Evolutionary conservation across 1,139 yeast genomes (phyloP).

Genomic region (Scheffersomyces illinoinensis): DNA sequence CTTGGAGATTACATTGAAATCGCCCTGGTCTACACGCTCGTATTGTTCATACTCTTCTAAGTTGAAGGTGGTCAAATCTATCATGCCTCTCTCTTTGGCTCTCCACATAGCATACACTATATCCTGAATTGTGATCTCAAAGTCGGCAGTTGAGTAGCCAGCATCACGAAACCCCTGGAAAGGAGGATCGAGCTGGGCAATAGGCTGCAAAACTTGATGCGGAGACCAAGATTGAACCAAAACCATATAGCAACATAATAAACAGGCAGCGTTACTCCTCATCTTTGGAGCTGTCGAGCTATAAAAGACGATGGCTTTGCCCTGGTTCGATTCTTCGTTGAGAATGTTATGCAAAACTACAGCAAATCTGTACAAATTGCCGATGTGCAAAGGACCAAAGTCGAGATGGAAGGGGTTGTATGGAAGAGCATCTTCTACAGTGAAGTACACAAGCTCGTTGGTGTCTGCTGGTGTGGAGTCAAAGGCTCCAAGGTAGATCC

Average conservation of each 20-base stretch:
- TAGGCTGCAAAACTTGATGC: slow-evolving; percentile 93
- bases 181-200: slow-evolving; percentile 90
- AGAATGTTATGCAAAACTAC: slow-evolving; percentile 88
- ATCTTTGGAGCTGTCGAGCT: slow-evolving; percentile 79
- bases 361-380: slow-evolving; percentile 91
- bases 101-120: slow-evolving; percentile 96
- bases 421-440: slow-evolving; percentile 88
- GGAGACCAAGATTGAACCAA: slow-evolving; percentile 98
- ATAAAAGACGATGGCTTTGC: slow-evolving; percentile 88
- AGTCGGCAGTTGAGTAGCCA: slow-evolving; percentile 94
- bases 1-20: slow-evolving; percentile 86
- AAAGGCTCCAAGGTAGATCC: slow-evolving; percentile 89
- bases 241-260: slow-evolving; percentile 92
- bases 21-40: slow-evolving; percentile 96
- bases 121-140: slow-evolving; percentile 90
- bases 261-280: slow-evolving; percentile 92
- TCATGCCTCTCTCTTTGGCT: slow-evolving; percentile 90
- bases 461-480: slow-evolving; percentile 80
- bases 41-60: slow-evolving; percentile 91
- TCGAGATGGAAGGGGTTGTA: slow-evolving; percentile 93
- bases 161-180: slow-evolving; percentile 96
- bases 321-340: slow-evolving; percentile 80
- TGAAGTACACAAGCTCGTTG: slow-evolving; percentile 75
- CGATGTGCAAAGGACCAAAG: slow-evolving; percentile 94
- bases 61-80: slow-evolving; percentile 85